Conservation (phyloP, 345 rosid genomes). For the Syzygium aqueum region DNA sequence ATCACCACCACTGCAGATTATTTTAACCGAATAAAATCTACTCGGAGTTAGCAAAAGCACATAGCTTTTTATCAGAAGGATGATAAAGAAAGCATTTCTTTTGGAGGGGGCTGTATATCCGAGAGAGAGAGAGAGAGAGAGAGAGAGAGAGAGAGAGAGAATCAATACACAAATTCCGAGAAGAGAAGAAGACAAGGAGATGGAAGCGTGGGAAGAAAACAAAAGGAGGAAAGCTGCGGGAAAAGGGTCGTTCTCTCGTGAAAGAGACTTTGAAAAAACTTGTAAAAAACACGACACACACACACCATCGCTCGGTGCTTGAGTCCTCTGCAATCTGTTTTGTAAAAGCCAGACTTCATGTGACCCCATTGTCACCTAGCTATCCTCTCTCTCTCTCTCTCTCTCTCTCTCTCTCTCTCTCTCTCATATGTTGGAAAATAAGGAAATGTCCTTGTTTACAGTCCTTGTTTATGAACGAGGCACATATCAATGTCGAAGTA, state of each 20-base stretch:
- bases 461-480: too few relatives aligned
- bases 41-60: background rate
- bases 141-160: slow-evolving; percentile 9
- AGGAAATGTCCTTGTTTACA: background rate
- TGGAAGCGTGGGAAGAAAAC: slow-evolving; percentile 37
- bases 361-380: background rate
- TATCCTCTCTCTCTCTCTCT: background rate
- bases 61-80: background rate
- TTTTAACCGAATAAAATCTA: background rate
- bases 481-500: background rate
- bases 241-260: slow-evolving; percentile 60
- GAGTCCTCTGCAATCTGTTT: background rate
- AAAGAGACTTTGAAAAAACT: slow-evolving; percentile 28
- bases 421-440: background rate
- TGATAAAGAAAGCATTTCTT: background rate
- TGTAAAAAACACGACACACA: background rate
- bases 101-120: background rate
- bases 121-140: background rate
- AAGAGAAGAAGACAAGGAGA: slow-evolving; percentile 45
- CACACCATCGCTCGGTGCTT: background rate
- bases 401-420: too few relatives aligned
- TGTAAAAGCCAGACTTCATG: background rate
- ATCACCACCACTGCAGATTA: background rate
- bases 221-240: slow-evolving; percentile 27
- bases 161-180: slow-evolving; percentile 60